phyloP scores from a whole-genome alignment of 2,329 filamentous ascomycete genomes.

The Exophiala aquamarina region DNA sequence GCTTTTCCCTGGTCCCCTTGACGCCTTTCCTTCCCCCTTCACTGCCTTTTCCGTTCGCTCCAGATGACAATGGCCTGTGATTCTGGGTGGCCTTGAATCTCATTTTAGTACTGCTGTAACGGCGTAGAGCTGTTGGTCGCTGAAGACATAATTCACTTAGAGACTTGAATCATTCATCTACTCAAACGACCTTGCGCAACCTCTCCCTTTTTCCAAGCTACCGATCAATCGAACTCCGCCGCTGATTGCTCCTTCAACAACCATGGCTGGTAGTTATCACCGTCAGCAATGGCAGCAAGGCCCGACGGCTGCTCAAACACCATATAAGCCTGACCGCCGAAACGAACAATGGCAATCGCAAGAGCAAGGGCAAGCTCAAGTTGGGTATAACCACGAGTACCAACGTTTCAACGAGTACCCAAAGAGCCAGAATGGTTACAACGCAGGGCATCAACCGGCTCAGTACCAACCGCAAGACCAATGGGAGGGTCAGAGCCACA shows the following conservation, averaged over 20 bases:
- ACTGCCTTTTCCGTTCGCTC: too few relatives aligned
- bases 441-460: conserved; percentile 2
- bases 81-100: too few relatives aligned
- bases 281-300: conserved; percentile 23
- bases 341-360: conserved; percentile 20
- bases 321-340: conserved; percentile 19
- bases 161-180: too few relatives aligned
- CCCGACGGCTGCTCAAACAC: conserved; percentile 9
- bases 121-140: too few relatives aligned
- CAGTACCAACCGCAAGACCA: conserved; percentile 15
- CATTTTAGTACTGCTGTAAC: too few relatives aligned
- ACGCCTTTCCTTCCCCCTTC: too few relatives aligned
- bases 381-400: conserved; percentile 17
- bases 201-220: too few relatives aligned
- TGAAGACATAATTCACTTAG: too few relatives aligned
- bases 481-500: conserved; percentile 21
- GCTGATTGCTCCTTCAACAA: background rate
- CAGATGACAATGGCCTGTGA: too few relatives aligned
- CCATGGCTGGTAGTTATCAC: conserved; percentile 21
- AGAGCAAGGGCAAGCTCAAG: conserved; percentile 15
- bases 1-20: too few relatives aligned
- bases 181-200: too few relatives aligned
- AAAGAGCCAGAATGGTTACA: conserved; percentile 15
- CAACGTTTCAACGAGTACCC: conserved; percentile 18
- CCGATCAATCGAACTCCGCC: too few relatives aligned